Evolutionary conservation across 2,329 filamentous ascomycete genomes (phyloP), one percentile per base, ranked within the genome.

Genomic region (Thelonectria discophora): DNA sequence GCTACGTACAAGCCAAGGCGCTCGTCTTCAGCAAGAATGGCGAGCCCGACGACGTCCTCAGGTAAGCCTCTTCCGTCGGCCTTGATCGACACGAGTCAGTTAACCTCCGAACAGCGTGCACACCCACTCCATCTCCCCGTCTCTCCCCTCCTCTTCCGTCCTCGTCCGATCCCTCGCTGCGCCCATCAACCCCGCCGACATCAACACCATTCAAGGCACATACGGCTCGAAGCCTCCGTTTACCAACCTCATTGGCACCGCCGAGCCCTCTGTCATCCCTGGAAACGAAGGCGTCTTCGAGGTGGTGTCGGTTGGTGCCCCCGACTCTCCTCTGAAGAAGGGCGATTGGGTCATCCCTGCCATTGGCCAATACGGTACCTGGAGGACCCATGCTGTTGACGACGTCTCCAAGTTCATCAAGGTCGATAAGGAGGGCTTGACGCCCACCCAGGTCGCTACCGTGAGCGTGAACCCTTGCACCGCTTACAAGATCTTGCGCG

Each of bases 301-400:
- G 77, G 90, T 98, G n/a, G 79, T 93, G 20, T 84, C 89, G 1
- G 81, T 87, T 1, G 90, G 93, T 1, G 83, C 86, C 1, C 79
- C 80, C 20, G 84, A 83, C 11, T 73, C 76, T 1, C 71, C 72
- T 3, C 79, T 97, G 21, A 74, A 81, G 20, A 89, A 86, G 68
- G 95, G 94, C 60, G 94, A 99, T 76, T 98, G 95, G 94, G 94
- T 97, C 9, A 91, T 98, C 64, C 94, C 96, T 78, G 90, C 90
- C 58, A 81, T 82, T 50, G 91, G 92, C 1, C 90, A 91, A 6
- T 92, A 96, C 74, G 95, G 95, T 37, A 98, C 95, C 12, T 98
- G 95, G 93, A 86, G 95, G 63, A 99, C 95, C 3, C 94, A 99
- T 75, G 91, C 91, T 17, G 85, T 93, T 47, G 87, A 84, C n/a